Percentiles rank a stretch among this genome's conserved stretches.
Evolutionary conservation across 2,329 filamentous ascomycete genomes (phyloP).

Genomic region (Trichoderma sp.): DNA sequence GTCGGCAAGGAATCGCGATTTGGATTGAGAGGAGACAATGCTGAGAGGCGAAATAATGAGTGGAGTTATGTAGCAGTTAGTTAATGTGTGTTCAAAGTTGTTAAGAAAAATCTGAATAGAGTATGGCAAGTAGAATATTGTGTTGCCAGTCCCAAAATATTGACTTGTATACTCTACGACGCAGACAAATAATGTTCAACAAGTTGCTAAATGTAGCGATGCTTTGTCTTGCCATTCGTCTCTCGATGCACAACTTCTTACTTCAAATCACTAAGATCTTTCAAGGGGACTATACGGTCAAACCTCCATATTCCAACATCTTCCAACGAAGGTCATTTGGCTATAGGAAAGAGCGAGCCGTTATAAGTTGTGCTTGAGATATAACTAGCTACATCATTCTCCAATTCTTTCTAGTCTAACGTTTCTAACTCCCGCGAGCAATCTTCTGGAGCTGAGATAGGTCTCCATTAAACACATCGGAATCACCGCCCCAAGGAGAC

Average conservation of each 20-base stretch:
- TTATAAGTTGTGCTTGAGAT: background rate
- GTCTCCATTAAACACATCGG: constrained; percentile 34
- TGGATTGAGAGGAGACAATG: background rate
- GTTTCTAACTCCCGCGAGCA: constrained; percentile 27
- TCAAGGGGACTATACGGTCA: background rate
- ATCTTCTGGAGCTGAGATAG: constrained; percentile 33
- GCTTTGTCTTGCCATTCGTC: background rate
- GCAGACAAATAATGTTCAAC: background rate
- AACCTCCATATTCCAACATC: background rate
- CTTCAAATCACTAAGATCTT: background rate
- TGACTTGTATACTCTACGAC: background rate
- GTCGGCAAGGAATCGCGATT: background rate
- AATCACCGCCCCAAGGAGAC: constrained; percentile 32
- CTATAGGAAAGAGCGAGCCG: background rate
- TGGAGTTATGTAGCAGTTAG: background rate
- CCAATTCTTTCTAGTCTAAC: background rate
- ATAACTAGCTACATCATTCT: background rate
- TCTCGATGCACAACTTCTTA: background rate
- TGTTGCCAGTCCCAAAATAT: background rate
- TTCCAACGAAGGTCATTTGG: background rate
- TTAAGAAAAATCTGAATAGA: background rate
- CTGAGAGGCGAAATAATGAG: background rate
- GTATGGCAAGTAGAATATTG: background rate
- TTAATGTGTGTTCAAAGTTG: background rate
- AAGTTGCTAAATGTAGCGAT: background rate